These are phyloP conservation scores for Phytophthora syringae DNA, from an alignment of 352 stramenopile genomes.

Conservation along the genomic window DNA sequence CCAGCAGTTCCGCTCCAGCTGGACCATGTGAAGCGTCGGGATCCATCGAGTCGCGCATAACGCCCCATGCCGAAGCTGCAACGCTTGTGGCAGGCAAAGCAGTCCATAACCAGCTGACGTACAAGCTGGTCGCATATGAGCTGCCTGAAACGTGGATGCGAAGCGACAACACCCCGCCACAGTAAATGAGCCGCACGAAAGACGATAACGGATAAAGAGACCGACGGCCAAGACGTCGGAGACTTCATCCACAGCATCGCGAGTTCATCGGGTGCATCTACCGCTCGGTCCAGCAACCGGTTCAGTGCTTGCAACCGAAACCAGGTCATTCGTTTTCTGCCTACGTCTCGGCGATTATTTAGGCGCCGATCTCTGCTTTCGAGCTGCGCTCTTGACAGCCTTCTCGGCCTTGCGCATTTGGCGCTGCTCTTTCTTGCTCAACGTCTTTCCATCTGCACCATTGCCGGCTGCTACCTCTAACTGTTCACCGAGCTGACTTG, in stretches of 20 bases:
- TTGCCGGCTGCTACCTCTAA: constrained; percentile 27
- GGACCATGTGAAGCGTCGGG: not conserved
- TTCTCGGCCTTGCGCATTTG: constrained; percentile 44
- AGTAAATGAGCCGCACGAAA: constrained; percentile 9
- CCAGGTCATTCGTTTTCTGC: constrained; percentile 20
- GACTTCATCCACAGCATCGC: constrained; percentile 4
- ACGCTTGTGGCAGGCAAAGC: constrained; percentile 18
- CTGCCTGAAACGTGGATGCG: too few species aligned
- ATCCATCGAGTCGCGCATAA: constrained; percentile 18
- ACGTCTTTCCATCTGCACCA: constrained; percentile 7
- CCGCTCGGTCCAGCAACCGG: not conserved
- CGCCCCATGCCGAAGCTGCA: constrained; percentile 3
- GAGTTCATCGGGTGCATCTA: constrained; percentile 6
- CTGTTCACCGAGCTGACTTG: constrained; percentile 25
- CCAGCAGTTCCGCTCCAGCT: constrained; percentile 21
- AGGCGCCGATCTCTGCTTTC: constrained; percentile 3
- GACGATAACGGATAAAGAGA: constrained; percentile 1
- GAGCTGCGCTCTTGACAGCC: constrained; percentile 17
- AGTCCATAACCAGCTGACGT: constrained; percentile 10
- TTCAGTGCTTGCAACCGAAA: constrained; percentile 6
- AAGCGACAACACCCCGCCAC: too few species aligned
- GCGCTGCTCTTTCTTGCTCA: constrained; percentile 61
- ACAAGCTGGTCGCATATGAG: too few species aligned
- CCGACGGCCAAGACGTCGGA: constrained; percentile 3
- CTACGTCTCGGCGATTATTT: constrained; percentile 26